These are phyloP conservation scores for Boechera retrofracta DNA, from an alignment of 345 rosid genomes.

Conservation along the genomic window DNA sequence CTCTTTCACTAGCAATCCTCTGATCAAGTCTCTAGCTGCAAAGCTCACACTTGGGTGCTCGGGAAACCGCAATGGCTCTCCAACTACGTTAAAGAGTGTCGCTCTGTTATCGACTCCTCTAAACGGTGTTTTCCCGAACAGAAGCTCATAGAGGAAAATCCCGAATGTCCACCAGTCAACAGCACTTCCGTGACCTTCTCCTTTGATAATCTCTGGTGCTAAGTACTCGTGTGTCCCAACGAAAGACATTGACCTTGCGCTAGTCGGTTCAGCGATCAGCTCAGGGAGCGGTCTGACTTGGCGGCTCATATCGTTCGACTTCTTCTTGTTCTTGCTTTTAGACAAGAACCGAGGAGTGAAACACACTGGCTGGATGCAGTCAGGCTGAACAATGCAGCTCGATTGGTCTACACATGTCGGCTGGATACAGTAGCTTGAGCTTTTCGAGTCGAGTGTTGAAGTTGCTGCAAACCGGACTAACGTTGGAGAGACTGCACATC, in stretches of 20 bases:
- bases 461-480: constrained; percentile 58
- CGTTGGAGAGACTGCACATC: constrained; percentile 70
- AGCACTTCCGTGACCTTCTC: constrained; percentile 91
- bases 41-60: constrained; percentile 77
- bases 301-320: constrained; percentile 40
- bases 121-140: constrained; percentile 85
- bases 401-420: constrained; percentile 61
- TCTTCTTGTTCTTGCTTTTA: constrained; percentile 50
- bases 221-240: constrained; percentile 92
- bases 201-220: constrained; percentile 86
- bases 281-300: constrained; percentile 71
- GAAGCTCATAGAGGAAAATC: constrained; percentile 79
- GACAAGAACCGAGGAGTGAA: constrained; percentile 62
- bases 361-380: constrained; percentile 66
- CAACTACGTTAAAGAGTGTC: constrained; percentile 73
- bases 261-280: constrained; percentile 86
- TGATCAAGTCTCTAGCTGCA: constrained; percentile 78
- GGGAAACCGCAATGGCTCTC: constrained; percentile 74
- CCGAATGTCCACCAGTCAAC: constrained; percentile 98
- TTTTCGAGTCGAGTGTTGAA: constrained; percentile 47
- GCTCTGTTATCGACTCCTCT: constrained; percentile 58
- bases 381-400: constrained; percentile 58
- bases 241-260: constrained; percentile 84
- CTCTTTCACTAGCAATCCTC: constrained; percentile 80
- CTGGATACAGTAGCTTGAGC: constrained; percentile 58